A percentile compares a stretch with the other conserved stretches of the same genome.
phyloP scores from a whole-genome alignment of 129 eudicot species.

The Chrysanthemum makinoi region DNA sequence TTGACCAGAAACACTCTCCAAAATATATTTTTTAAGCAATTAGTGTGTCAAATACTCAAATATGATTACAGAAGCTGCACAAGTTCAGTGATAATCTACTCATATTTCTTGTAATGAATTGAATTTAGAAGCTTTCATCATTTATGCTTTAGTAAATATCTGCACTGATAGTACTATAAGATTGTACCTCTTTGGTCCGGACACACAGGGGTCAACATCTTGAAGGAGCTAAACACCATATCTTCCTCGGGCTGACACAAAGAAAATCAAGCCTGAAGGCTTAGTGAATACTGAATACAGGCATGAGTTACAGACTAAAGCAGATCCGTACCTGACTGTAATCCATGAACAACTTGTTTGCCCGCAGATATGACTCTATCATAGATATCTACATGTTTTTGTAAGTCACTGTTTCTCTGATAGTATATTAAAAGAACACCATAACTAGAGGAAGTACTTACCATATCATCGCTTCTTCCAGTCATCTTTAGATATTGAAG shows the following conservation, averaged over 20 bases:
- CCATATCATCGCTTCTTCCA: slow-evolving; percentile 29
- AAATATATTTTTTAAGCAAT: too few relatives aligned
- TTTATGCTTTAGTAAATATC: too few relatives aligned
- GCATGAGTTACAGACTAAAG: too few relatives aligned
- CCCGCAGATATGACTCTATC: slow-evolving; percentile 34
- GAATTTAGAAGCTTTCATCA: too few relatives aligned
- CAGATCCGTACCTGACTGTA: slow-evolving; percentile 3
- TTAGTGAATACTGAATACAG: too few relatives aligned
- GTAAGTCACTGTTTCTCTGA: not conserved
- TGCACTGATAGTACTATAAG: not conserved
- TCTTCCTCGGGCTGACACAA: slow-evolving; percentile 15
- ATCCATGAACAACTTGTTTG: slow-evolving; percentile 34
- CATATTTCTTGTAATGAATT: too few relatives aligned
- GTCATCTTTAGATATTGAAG: slow-evolving; percentile 32
- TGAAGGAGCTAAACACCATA: slow-evolving; percentile 27
- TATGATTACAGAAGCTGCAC: too few relatives aligned
- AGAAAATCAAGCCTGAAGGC: too few relatives aligned
- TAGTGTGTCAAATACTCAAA: too few relatives aligned
- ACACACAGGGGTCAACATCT: slow-evolving; percentile 31
- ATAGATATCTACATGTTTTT: slow-evolving; percentile 21
- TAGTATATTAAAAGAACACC: not conserved
- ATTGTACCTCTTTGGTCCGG: slow-evolving; percentile 24
- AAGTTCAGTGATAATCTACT: too few relatives aligned
- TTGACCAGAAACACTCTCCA: not conserved
- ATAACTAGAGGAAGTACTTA: not conserved